Base-by-base conservation (phyloP, 305 asterid genomes). In the Fraxinus angustifolia region DNA sequence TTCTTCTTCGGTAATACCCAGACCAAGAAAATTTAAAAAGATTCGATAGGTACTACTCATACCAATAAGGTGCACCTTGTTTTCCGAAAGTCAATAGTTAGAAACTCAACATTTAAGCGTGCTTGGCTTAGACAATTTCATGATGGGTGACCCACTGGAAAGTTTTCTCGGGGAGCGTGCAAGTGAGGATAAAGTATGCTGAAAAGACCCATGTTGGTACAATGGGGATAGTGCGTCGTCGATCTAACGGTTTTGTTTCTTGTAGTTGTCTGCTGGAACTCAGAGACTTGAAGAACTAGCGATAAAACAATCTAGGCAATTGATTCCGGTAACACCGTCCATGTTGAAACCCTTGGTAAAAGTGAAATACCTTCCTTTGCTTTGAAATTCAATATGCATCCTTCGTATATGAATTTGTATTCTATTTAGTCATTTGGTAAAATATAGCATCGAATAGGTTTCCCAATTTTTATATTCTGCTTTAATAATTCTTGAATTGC, bases 211-310 rank as follows among this genome's bases (percentile, higher is more conserved):
- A 23, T 23, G 26, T 23, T 23, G 26, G 26, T 23, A 23, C 26
- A 23, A 23, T 23, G 26, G 26, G 26, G 26, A 23, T 23, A 23
- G 26, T 23, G 26, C 26, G 26, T 23, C 26, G 26, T 23, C 26
- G 26, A 23, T 23, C 30, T 28, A 28, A 87, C 80, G 1, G 1
- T 14, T 67, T 42, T 80, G 68, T 67, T 82, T 80, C 71, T 38
- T 80, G 42, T 86, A 94, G 98, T 72, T 87, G 81, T 86, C 93
- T 71, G 80, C 87, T 85, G 97, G 88, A 84, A 87, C 89, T 19
- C 98, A 91, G 81, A 91, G 96, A 82, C 92, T 89, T 31, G 97
- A 92, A 86, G 98, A 94, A 82, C 85, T 93, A 88, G 97, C 94
- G n/a, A 87, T 93, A 78, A 94, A 92, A 80, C 97, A 94, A 76